Evolutionary conservation across 192 early-diverging fungal genomes (phyloP).

Genomic region (Allomyces macrogynus): DNA sequence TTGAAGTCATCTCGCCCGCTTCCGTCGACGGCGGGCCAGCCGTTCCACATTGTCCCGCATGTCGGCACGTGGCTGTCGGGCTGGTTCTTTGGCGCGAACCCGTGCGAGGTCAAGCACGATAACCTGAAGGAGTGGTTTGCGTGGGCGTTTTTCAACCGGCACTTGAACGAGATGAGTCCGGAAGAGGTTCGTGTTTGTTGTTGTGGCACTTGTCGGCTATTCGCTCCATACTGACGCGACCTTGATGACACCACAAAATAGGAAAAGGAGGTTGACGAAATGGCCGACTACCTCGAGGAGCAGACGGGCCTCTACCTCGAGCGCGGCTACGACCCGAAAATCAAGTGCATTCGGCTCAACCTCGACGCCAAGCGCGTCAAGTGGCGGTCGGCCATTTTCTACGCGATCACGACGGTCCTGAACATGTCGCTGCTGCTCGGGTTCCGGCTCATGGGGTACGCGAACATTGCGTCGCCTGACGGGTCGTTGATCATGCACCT

Average conservation of each 20-base stretch:
- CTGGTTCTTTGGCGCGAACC: background rate
- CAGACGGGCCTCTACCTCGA: background rate
- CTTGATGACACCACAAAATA: background rate
- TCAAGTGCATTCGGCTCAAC: background rate
- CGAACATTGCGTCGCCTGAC: background rate
- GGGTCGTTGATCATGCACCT: background rate
- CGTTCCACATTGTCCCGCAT: background rate
- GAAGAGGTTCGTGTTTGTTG: no score
- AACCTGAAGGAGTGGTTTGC: background rate
- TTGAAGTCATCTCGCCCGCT: background rate
- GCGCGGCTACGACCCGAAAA: background rate
- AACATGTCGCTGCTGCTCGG: background rate
- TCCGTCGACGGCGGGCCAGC: background rate
- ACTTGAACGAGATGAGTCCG: background rate
- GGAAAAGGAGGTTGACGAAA: conserved; percentile 36
- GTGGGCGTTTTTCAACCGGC: background rate
- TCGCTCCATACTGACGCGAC: no score
- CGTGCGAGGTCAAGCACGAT: background rate
- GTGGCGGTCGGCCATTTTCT: background rate
- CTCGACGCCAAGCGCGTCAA: background rate
- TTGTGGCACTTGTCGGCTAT: no score
- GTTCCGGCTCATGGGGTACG: background rate
- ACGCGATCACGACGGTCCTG: background rate
- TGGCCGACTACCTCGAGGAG: conserved; percentile 32
- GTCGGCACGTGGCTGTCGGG: background rate